Base-by-base conservation (phyloP, 805 yeast genomes). In the Pachysolen tannophilus region DNA sequence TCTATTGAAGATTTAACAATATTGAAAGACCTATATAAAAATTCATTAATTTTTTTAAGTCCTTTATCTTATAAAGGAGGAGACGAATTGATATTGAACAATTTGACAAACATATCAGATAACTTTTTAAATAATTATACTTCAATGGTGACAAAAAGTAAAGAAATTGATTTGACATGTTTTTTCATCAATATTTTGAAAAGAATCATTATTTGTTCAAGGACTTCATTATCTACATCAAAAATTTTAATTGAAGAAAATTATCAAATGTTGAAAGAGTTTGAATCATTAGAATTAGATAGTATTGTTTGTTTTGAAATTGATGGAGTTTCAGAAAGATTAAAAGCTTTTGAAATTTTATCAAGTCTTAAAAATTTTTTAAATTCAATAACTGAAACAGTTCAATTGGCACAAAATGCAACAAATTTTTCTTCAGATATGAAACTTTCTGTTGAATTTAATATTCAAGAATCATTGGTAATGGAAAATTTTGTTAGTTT, bases 21-120 rank as follows among this genome's bases (percentile, higher is more conserved):
- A 17, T 30, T 35, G 4, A 11, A 19, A 3, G 18, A 9, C 8
- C n/a, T 35, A 8, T 35, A 20, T 16, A 20, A 20, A 14, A 25
- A 26, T 8, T 13, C 31, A 6, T 14, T 36, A 23, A 14, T 32
- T 7, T 32, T 13, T 15, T 20, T 36, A 14, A 20, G 28, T n/a
- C 39, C 39, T 4, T 32, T 36, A 23, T 36, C 39, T 3, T 36
- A 32, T 24, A 28, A 31, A 28, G 23, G 31, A 14, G 39, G 39
- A 9, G 39, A 32, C 15, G 28, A 24, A 18, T 14, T 4, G 3
- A 6, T 36, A 6, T 16, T 36, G 16, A 36, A 36, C 20, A 32
- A 20, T 18, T 32, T 36, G 26, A 36, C 20, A 11, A 19, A 10
- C n/a, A 10, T 36, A 25, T n/a, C n/a, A 28, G 32, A 24, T 18